phyloP scores from a whole-genome alignment of 495 filamentous ascomycete species.

The Terfezia claveryi region DNA sequence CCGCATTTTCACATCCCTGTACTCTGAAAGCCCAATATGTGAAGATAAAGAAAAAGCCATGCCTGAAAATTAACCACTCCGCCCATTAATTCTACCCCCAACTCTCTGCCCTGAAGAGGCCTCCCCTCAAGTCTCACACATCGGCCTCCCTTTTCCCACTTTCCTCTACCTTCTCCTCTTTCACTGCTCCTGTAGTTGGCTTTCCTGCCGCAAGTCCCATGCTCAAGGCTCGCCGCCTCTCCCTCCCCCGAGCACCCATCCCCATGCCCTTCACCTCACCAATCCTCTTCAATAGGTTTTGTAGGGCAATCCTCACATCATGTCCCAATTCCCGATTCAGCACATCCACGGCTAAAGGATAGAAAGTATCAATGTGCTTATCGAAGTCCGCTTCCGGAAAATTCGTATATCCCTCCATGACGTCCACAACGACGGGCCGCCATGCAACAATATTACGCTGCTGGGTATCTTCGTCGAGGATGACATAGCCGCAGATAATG shows the following conservation, averaged over 20 bases:
- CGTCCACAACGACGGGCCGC: constrained; percentile 91
- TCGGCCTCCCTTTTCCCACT: too few species aligned
- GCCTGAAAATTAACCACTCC: too few species aligned
- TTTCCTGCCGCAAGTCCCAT: background rate
- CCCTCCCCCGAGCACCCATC: constrained; percentile 20
- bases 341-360: constrained; percentile 67
- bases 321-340: constrained; percentile 54
- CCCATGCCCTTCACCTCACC: constrained; percentile 60
- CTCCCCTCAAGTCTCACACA: too few species aligned
- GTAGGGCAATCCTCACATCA: constrained; percentile 56
- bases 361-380: constrained; percentile 59
- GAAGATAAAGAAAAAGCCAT: too few species aligned
- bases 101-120: too few species aligned
- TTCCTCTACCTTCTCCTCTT: too few species aligned
- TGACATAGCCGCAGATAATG: constrained; percentile 62
- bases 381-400: constrained; percentile 70
- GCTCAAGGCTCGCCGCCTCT: background rate
- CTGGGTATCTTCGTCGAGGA: constrained; percentile 80
- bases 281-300: constrained; percentile 52
- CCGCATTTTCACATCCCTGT: too few species aligned
- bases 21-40: too few species aligned
- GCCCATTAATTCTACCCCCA: too few species aligned
- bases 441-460: constrained; percentile 90
- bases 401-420: constrained; percentile 80
- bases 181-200: too few species aligned